Base-by-base conservation (phyloP, 148 eudicot genomes). In the Arctostaphylos glauca region DNA sequence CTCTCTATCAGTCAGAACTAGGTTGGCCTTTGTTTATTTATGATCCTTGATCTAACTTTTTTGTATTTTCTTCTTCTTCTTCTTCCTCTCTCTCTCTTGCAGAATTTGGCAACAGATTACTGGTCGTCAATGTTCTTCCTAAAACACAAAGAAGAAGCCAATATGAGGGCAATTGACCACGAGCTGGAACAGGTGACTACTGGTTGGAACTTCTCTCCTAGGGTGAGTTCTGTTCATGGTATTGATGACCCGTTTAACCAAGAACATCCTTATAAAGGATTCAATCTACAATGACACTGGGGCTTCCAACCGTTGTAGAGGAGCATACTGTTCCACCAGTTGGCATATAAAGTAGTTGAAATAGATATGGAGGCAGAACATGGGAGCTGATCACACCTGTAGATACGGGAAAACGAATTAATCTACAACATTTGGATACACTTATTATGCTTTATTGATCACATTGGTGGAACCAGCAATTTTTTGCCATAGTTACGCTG, bases 101-200 rank as follows among this genome's bases (percentile, higher is more conserved):
- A 95, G 98, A 93, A 90, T 85, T 87, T 95, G 95, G 92, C 86
- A 31, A 95, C 89, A 78, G 95, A 95, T 87, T 95, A 93, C 60
- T 95, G 94, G 97, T 90, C 93, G 25, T 95, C 98, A 60, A 85
- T 83, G 48, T 93, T 85, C 85, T 93, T 88, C 90, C 77, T 87
- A 85, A 93, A 91, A 84, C 83, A 89, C 78, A 85, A 80, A 89
- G 96, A 94, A 82, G 96, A 88, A 82, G 87, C 88, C 3, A 67
- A 80, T 49, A 82, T 87, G 81, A 82, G 83, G 82, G 74, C 83
- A 23, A 78, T 81, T 64, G 86, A 81, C 82, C 87, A 85, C 76
- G 94, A 93, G 81, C 76, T 91, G 80, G 98, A 93, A 75, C 86
- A 82, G 71, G 86, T 87, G 21, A 81, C 77, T 72, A 81, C 79